Evolutionary conservation across 1,139 yeast genomes (phyloP).

Genomic region (Sugiyamaella castrensis): DNA sequence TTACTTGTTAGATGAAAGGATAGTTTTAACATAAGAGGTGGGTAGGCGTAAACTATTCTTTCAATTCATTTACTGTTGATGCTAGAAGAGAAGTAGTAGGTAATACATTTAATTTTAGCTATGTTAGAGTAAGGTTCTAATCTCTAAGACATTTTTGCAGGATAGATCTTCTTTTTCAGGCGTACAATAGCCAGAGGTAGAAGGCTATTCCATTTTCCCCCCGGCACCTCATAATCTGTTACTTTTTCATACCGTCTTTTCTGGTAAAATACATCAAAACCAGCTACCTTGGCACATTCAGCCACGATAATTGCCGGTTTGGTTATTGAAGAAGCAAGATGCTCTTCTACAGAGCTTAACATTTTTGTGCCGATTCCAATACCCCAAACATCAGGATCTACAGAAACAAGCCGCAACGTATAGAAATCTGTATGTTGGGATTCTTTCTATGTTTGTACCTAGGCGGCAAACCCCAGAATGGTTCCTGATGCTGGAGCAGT

Average conservation of each 20-base stretch:
- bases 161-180: constrained; percentile 5
- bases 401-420: constrained; percentile 10
- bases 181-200: constrained; percentile 5
- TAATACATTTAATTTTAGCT: too few species aligned
- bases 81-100: too few species aligned
- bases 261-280: constrained; percentile 10
- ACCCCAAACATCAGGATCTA: constrained; percentile 12
- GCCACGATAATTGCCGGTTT: constrained; percentile 6
- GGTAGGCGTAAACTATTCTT: too few species aligned
- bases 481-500: not conserved
- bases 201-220: constrained; percentile 6
- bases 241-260: constrained; percentile 2
- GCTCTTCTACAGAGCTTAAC: constrained; percentile 5
- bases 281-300: constrained; percentile 9
- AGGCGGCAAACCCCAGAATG: constrained; percentile 2
- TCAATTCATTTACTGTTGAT: too few species aligned
- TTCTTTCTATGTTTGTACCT: constrained; percentile 1
- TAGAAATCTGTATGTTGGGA: constrained; percentile 1
- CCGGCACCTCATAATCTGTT: not conserved
- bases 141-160: not conserved
- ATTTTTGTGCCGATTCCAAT: constrained; percentile 12
- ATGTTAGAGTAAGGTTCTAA: too few species aligned
- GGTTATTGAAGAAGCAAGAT: constrained; percentile 1
- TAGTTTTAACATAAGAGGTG: too few species aligned
- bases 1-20: too few species aligned